These are phyloP conservation scores for Vigna trinervia DNA, from an alignment of 306 rosid genomes.

Conservation along the genomic window DNA sequence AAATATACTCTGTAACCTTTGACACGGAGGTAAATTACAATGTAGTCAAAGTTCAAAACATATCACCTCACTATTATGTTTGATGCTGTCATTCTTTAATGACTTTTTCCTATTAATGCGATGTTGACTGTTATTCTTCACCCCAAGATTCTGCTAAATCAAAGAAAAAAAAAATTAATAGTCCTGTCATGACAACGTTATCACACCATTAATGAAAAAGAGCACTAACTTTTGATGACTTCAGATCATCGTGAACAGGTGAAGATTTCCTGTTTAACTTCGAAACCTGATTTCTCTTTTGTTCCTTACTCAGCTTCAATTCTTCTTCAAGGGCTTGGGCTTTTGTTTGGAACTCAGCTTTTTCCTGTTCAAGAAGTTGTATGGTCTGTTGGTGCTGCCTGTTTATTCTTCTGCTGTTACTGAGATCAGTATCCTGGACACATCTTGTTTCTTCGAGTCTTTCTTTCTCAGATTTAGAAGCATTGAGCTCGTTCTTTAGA, in stretches of 20 bases:
- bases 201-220: slow-evolving; percentile 42
- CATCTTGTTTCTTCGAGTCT: slow-evolving; percentile 55
- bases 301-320: slow-evolving; percentile 55
- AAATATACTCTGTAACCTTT: slow-evolving; percentile 14
- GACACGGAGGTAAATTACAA: slow-evolving; percentile 41
- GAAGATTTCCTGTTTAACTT: slow-evolving; percentile 46
- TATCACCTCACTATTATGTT: slow-evolving; percentile 68
- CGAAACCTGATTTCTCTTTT: slow-evolving; percentile 51
- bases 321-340: slow-evolving; percentile 59
- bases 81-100: slow-evolving; percentile 58
- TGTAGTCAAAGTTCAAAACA: slow-evolving; percentile 37
- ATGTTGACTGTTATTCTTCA: slow-evolving; percentile 59
- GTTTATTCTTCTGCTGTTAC: slow-evolving; percentile 50
- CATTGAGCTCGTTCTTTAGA: slow-evolving; percentile 54
- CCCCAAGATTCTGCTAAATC: slow-evolving; percentile 60
- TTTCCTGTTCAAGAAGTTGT: slow-evolving; percentile 63
- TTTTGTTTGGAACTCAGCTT: slow-evolving; percentile 47
- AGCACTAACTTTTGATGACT: slow-evolving; percentile 62
- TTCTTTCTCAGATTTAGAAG: slow-evolving; percentile 54
- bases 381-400: slow-evolving; percentile 56
- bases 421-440: slow-evolving; percentile 50
- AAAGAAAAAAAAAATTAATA: slow-evolving; percentile 31
- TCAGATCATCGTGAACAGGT: slow-evolving; percentile 64
- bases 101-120: slow-evolving; percentile 63
- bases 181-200: slow-evolving; percentile 38